A percentile compares a stretch with the other conserved stretches of the same genome.
phyloP scores from a whole-genome alignment of 345 rosid genomes.

The Camelina neglecta region DNA sequence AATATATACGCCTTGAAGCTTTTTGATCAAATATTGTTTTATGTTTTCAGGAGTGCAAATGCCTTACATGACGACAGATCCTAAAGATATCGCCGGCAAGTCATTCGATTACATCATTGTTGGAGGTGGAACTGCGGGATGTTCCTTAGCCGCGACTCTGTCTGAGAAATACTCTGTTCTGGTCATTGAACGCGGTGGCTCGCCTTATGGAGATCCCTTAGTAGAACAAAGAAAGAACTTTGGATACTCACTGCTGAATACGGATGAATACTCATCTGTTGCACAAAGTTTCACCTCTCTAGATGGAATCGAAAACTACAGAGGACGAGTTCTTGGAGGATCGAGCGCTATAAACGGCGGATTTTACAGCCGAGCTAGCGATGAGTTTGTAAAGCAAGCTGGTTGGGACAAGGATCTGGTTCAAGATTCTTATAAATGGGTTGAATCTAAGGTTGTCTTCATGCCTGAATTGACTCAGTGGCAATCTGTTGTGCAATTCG shows the following conservation, averaged over 20 bases:
- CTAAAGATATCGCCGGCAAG: constrained; percentile 59
- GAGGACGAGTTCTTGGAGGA: constrained; percentile 79
- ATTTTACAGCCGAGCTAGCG: constrained; percentile 74
- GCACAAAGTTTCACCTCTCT: constrained; percentile 64
- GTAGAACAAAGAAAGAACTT: constrained; percentile 49
- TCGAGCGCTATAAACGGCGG: constrained; percentile 74
- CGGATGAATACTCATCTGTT: constrained; percentile 61
- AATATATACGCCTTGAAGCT: not conserved
- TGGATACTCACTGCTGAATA: constrained; percentile 59
- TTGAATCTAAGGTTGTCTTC: constrained; percentile 68
- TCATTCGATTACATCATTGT: constrained; percentile 73
- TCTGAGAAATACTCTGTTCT: constrained; percentile 66
- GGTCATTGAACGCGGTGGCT: constrained; percentile 68
- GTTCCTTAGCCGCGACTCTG: constrained; percentile 72
- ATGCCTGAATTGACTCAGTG: constrained; percentile 65
- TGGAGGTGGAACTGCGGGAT: constrained; percentile 78
- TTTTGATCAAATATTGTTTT: not conserved
- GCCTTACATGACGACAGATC: constrained; percentile 67
- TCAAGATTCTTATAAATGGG: constrained; percentile 70
- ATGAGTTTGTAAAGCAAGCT: constrained; percentile 51
- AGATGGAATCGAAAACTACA: constrained; percentile 58
- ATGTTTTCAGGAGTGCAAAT: constrained; percentile 48
- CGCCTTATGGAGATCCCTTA: constrained; percentile 64
- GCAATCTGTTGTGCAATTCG: constrained; percentile 66
- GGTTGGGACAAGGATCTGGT: constrained; percentile 70